These are phyloP conservation scores for Chaetothyriales sp. DNA, from an alignment of 2,329 filamentous ascomycete genomes.

Conservation along the genomic window DNA sequence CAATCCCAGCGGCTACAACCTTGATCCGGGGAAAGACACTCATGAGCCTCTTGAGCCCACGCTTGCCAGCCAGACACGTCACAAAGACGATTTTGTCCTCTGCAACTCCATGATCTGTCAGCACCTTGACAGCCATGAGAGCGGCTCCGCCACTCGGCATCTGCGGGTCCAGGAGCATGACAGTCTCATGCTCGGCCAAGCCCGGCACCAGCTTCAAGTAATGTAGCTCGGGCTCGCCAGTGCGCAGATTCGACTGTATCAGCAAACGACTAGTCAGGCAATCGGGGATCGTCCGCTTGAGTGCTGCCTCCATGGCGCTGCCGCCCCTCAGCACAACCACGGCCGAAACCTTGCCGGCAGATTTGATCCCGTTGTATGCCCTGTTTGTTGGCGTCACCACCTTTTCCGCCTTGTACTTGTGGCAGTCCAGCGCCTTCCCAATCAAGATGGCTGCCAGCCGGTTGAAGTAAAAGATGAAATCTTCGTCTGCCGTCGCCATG, in stretches of 20 bases:
- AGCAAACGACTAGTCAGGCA: slow-evolving; percentile 78
- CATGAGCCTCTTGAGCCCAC: slow-evolving; percentile 70
- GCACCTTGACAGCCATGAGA: slow-evolving; percentile 90
- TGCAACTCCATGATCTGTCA: slow-evolving; percentile 82
- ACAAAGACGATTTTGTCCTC: slow-evolving; percentile 81
- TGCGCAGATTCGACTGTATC: slow-evolving; percentile 75
- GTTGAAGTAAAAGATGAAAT: slow-evolving; percentile 97
- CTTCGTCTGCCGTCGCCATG: slow-evolving; percentile 63
- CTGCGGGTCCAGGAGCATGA: slow-evolving; percentile 80
- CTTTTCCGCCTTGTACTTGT: slow-evolving; percentile 50
- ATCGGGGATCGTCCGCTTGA: slow-evolving; percentile 84
- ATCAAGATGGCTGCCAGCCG: slow-evolving; percentile 71
- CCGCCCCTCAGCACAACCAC: slow-evolving; percentile 83
- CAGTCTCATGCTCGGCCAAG: slow-evolving; percentile 61
- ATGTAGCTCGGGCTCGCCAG: slow-evolving; percentile 84
- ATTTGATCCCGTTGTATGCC: slow-evolving; percentile 56
- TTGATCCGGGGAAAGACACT: slow-evolving; percentile 79
- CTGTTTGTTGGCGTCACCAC: slow-evolving; percentile 60
- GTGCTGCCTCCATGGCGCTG: slow-evolving; percentile 71
- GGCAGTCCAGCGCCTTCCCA: slow-evolving; percentile 64
- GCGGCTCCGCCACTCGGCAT: slow-evolving; percentile 80
- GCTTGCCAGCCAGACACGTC: slow-evolving; percentile 75
- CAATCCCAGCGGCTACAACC: slow-evolving; percentile 71
- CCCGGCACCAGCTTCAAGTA: slow-evolving; percentile 68
- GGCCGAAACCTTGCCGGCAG: slow-evolving; percentile 64